Conservation (phyloP, 768 basidiomycete genomes). For the Tremella yokohamensis region DNA sequence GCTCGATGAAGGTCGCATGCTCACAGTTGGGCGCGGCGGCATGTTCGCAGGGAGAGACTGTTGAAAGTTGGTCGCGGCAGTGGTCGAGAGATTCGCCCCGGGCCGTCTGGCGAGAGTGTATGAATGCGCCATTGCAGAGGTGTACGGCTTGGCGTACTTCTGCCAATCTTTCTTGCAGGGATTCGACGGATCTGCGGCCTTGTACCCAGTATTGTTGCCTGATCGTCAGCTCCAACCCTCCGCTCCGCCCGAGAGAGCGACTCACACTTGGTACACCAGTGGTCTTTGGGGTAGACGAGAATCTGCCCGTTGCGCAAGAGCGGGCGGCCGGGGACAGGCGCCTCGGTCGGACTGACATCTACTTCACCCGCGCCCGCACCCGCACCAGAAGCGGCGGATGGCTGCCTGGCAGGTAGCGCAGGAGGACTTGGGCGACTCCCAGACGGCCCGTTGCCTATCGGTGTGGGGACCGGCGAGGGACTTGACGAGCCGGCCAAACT, state of each 20-base stretch:
- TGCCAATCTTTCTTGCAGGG: constrained; percentile 42
- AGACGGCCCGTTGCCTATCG: too few relatives aligned
- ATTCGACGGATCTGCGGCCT: constrained; percentile 38
- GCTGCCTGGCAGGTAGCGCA: neutral
- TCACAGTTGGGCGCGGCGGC: neutral
- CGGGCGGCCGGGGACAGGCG: constrained; percentile 41
- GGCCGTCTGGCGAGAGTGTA: constrained; percentile 20
- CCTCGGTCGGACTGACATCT: constrained; percentile 33
- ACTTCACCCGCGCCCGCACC: neutral
- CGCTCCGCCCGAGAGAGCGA: neutral
- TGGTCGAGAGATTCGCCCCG: constrained; percentile 24
- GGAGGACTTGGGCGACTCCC: neutral
- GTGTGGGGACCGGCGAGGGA: neutral
- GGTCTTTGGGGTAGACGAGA: constrained; percentile 39
- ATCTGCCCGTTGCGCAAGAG: constrained; percentile 33
- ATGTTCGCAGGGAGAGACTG: constrained; percentile 27
- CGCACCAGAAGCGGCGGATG: neutral
- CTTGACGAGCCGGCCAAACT: neutral
- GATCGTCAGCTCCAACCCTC: constrained; percentile 2
- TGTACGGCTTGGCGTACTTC: constrained; percentile 46
- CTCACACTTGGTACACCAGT: constrained; percentile 38
- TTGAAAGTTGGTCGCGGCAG: constrained; percentile 39
- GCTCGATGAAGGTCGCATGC: too few relatives aligned
- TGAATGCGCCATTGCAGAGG: constrained; percentile 30
- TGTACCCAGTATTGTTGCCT: constrained; percentile 43